Base-by-base conservation (phyloP, 1,139 yeast genomes). In the Yamadazyma spencermartinsiae region DNA sequence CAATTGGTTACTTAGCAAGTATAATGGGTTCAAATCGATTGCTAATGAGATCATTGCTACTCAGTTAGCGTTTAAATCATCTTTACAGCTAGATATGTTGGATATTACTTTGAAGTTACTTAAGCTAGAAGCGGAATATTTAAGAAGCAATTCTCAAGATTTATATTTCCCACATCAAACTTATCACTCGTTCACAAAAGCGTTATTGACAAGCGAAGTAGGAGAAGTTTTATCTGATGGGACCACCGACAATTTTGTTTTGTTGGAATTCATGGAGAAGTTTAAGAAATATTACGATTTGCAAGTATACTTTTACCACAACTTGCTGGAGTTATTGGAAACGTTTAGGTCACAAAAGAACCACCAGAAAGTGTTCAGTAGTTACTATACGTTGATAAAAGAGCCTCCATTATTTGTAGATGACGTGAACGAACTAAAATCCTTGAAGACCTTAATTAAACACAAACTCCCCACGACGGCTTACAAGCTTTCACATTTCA, bases 1-100 rank as follows among this genome's bases (percentile, higher is more conserved):
- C 29, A 74, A 73, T 50, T 87, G 96, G 95, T 61, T 87, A 28
- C 66, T 68, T 39, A 75, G 74, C 35, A 73, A 76, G 40, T 89
- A 86, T 56, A 72, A 69, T 18, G 58, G 61, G n/a, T 88, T 68
- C 63, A 80, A 80, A 53, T 49, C 51, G 2, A 55, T 57, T 23
- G 46, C 86, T 16, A 56, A 72, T 27, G 60, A 60, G n/a, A 57
- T 74, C 34, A 58, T 84, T 36, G 37, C 43, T 1, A 52, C 59
- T 3, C 55, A 63, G 27, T 51, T 72, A 30, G 51, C 62, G 4
- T 60, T 55, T 35, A 63, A 64, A 36, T 63, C 74, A 17, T 74
- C 80, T 1, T 58, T 76, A 35, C 79, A 79, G 49, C 58, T 85
- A 34, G 89, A 86, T 53, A 69, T 79, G 36, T 55, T 87, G 43